Base-by-base conservation (phyloP, 176 grass and related monocot species). In the Carex littledalei region DNA sequence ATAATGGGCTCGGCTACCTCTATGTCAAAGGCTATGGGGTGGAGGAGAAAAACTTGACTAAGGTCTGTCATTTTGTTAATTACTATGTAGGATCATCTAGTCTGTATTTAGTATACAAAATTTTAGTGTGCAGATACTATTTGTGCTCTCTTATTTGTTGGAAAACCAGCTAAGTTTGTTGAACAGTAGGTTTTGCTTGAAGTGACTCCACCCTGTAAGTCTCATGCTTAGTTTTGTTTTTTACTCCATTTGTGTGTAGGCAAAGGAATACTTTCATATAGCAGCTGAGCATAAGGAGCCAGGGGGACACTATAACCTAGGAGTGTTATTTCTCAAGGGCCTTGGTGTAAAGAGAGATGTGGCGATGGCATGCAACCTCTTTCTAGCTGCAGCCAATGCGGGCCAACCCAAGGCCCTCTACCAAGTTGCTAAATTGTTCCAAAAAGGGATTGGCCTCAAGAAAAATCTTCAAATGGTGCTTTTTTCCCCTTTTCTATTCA, bases 401-500 rank as follows among this genome's bases (percentile, higher is more conserved):
- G 97, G 93, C 67, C 93, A 99, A 52, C 97, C 97, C 83, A 99
- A 99, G 88, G 97, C 97, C 81, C 89, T 99, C 65, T 99, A 95
- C 82, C 97, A 99, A 89, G 87, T 99, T 60, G 97, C 97, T 21
- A 99, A 95, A 68, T 83, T 99, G 84, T 99, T 94, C 79, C 97
- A 99, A 43, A 99, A 91, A 81, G 97, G 93, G 64, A 87, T 99
- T 66, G 90, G 91, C 41, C 91, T 99, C 72, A 99, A 96, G 93
- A 94, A 86, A 84, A 99, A 96, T 87, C 91, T 99, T 75, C 89
- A 96, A 62, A 94, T 91, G 91, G 97, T 99, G 94, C 67, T 86
- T 67, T 72, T 65, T 13, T 63, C 3, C 13, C 7, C 12, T 14
- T 68, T 12, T 67, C 70, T 49, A 53, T 88, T 68, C 32, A 90